phyloP scores from a whole-genome alignment of 345 rosid genomes.

The Isatis tinctoria region DNA sequence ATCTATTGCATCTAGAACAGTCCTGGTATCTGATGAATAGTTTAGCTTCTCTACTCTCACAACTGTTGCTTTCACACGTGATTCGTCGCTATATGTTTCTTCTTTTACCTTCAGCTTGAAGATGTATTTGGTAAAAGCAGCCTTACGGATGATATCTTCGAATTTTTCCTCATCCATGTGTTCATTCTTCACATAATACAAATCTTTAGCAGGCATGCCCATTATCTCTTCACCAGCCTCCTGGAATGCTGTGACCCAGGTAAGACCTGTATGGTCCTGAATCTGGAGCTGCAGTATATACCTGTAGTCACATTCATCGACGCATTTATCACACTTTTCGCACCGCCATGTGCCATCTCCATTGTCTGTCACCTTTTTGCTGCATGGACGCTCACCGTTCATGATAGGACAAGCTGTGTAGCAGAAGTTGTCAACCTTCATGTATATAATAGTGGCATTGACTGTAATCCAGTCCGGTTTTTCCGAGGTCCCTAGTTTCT shows the following conservation, averaged over 20 bases:
- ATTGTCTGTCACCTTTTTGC: constrained; percentile 75
- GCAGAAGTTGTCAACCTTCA: constrained; percentile 76
- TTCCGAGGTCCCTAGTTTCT: constrained; percentile 87
- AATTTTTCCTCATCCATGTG: constrained; percentile 56
- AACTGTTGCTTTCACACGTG: constrained; percentile 75
- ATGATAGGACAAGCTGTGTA: constrained; percentile 85
- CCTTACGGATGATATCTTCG: constrained; percentile 52
- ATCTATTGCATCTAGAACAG: constrained; percentile 48
- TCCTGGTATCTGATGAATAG: constrained; percentile 57
- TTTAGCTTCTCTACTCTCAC: constrained; percentile 70
- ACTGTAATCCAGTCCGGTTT: constrained; percentile 91
- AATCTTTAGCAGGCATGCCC: constrained; percentile 76
- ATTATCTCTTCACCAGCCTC: constrained; percentile 78
- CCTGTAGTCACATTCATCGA: constrained; percentile 80
- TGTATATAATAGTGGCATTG: constrained; percentile 51
- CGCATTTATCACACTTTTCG: constrained; percentile 68
- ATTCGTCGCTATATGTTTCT: constrained; percentile 76
- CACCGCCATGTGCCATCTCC: constrained; percentile 94
- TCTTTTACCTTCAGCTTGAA: constrained; percentile 93
- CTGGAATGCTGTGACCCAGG: constrained; percentile 92
- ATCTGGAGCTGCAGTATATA: constrained; percentile 84
- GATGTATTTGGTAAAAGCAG: constrained; percentile 56
- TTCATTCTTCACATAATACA: constrained; percentile 57
- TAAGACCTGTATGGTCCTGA: constrained; percentile 80
- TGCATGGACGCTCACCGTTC: constrained; percentile 75